Percentiles rank a stretch among this genome's conserved stretches.
Evolutionary conservation across 179 eudicot species (phyloP).

Genomic region (Monotropa hypopitys): DNA sequence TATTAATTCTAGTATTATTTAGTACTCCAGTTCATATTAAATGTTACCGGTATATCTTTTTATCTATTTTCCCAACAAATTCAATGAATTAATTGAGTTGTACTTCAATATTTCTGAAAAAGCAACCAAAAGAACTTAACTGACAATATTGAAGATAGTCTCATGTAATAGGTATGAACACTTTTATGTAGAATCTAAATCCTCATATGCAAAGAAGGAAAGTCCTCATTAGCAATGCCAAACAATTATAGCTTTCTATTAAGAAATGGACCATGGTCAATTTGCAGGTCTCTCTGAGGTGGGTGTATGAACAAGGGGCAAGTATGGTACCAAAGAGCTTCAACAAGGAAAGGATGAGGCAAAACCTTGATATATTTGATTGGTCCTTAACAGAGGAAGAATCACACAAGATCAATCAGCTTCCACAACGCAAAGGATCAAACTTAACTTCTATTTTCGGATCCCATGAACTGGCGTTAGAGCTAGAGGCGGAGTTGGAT

Average conservation of each 20-base stretch:
- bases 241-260: not conserved
- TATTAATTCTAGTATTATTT: too few species aligned
- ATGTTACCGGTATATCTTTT: not conserved
- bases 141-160: not conserved
- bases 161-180: not conserved
- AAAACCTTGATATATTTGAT: conserved; percentile 10
- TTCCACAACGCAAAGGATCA: conserved; percentile 7
- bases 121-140: not conserved
- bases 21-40: not conserved
- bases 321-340: conserved; percentile 8
- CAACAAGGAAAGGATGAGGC: conserved; percentile 14
- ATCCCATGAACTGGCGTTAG: not conserved
- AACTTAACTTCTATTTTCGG: not conserved
- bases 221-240: not conserved
- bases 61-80: not conserved
- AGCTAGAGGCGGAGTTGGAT: conserved; percentile 4
- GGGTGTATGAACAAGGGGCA: conserved; percentile 15
- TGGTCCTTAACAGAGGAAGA: conserved; percentile 9
- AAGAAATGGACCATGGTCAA: not conserved
- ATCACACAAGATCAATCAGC: not conserved
- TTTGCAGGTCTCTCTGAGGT: conserved; percentile 9
- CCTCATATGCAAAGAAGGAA: not conserved
- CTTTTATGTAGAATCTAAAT: not conserved
- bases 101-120: not conserved
- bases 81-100: not conserved